Evolutionary conservation across 1,139 yeast genomes (phyloP), one percentile per base, ranked within the genome.

Genomic region (Debaryomyces subglobosus): DNA sequence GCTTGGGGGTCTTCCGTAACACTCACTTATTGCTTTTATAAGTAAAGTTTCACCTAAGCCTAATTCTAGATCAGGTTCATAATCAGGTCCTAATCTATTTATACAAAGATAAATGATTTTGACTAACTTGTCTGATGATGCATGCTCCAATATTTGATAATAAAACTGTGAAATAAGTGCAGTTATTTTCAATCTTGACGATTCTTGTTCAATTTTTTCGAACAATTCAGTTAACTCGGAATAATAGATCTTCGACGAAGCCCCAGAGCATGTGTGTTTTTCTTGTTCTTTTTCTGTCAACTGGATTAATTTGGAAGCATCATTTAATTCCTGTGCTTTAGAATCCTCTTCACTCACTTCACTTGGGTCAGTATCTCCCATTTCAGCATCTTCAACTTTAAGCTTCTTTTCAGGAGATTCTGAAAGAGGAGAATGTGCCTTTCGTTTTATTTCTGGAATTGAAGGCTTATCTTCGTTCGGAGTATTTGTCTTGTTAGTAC

Each of bases 11-110:
- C 96, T 77, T 1, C 99, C 99, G 16, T 96, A 92, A 47, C 96
- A 84, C 61, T 89, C 97, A 40, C 92, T 84, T 39, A 94, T 83
- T 0, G 99, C 95, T 62, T 92, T 94, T 61, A 91, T 83, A 36
- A 94, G 72, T 15, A 94, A 65, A 0, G 95, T 84, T 64, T 94
- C 99, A 12, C 99, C 99, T 3, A 94, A 77, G 0, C 99, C 98
- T 33, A 94, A 71, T 61, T 94, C 99, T 52, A 92, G 72, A 36
- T 95, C 97, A 0, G 79, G 79, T 60, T 90, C 97, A 63, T 94
- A 94, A 63, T 94, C 99, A 0, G 99, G 99, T 0, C 98, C 97
- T 13, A 94, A 73, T 48, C 95, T 74, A 63, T 92, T 92, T 61
- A 92, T 91, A 66, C 88, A 89, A 15, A 94, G 75, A 59, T 92